phyloP scores from a whole-genome alignment of 1,284 basidiomycete species.

The Gomphus bonarii region DNA sequence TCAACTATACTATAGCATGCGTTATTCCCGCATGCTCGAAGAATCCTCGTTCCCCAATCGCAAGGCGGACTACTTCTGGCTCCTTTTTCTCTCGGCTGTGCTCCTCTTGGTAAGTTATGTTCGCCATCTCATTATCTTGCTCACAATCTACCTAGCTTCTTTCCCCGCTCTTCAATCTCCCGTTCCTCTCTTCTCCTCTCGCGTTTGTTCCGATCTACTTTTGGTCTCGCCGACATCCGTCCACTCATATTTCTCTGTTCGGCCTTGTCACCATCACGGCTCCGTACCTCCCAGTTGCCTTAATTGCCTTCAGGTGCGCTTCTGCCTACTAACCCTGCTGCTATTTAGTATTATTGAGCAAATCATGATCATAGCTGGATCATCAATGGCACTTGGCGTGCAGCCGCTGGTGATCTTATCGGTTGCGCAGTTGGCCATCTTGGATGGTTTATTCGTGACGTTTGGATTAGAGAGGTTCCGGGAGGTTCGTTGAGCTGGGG shows the following conservation, averaged over 20 bases:
- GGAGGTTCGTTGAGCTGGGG: conserved; percentile 35
- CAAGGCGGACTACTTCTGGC: conserved; percentile 90
- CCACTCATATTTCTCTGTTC: conserved; percentile 91
- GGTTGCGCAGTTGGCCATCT: conserved; percentile 88
- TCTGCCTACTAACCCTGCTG: background rate
- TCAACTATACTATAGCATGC: conserved; percentile 53
- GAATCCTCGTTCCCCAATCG: conserved; percentile 89
- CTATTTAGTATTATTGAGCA: background rate
- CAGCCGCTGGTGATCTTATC: conserved; percentile 76
- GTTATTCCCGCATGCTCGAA: conserved; percentile 92
- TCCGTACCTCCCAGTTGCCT: conserved; percentile 87
- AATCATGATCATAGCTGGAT: conserved; percentile 44
- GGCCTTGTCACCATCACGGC: conserved; percentile 92
- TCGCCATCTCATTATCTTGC: background rate
- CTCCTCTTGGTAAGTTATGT: conserved; percentile 66
- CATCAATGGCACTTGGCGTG: conserved; percentile 77
- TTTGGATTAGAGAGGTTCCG: conserved; percentile 89
- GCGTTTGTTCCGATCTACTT: conserved; percentile 94
- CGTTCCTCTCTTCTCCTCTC: conserved; percentile 81
- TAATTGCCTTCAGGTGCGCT: conserved; percentile 63
- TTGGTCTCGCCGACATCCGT: conserved; percentile 91
- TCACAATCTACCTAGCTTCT: conserved; percentile 39
- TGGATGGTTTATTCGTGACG: conserved; percentile 88
- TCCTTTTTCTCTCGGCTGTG: conserved; percentile 69
- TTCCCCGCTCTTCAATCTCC: conserved; percentile 81